Evolutionary conservation across 176 grass and related monocot species (phyloP).

Genomic region (Elymus sibiricus): DNA sequence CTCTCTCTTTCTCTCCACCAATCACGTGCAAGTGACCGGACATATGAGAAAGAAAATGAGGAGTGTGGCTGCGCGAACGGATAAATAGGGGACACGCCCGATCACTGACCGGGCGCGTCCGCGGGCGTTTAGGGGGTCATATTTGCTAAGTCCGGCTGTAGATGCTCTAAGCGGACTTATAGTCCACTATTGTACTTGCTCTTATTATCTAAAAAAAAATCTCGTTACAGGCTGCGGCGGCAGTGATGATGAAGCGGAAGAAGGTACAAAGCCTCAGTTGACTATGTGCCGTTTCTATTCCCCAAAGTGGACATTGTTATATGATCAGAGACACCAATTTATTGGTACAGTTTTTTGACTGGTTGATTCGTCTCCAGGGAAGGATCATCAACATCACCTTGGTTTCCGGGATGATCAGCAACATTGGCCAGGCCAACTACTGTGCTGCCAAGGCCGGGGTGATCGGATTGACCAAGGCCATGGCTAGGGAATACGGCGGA

Average conservation of each 20-base stretch:
- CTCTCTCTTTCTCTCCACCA: too few relatives aligned
- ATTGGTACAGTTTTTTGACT: neutral
- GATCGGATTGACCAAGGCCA: slow-evolving; percentile 84
- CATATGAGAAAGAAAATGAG: too few relatives aligned
- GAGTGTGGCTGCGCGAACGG: too few relatives aligned
- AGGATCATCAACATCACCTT: slow-evolving; percentile 88
- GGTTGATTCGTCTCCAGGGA: slow-evolving; percentile 43
- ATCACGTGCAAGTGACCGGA: too few relatives aligned
- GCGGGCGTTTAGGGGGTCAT: too few relatives aligned
- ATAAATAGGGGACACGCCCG: too few relatives aligned
- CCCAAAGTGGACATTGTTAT: too few relatives aligned
- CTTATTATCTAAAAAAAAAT: slow-evolving; percentile 2
- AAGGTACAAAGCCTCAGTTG: slow-evolving; percentile 32
- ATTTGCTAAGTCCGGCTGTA: too few relatives aligned
- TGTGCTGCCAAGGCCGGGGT: slow-evolving; percentile 91
- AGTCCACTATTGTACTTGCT: too few relatives aligned
- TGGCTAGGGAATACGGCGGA: slow-evolving; percentile 87
- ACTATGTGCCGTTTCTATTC: too few relatives aligned
- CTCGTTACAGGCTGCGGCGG: slow-evolving; percentile 56
- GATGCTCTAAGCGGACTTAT: too few relatives aligned
- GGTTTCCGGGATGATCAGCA: slow-evolving; percentile 80
- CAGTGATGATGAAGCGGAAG: slow-evolving; percentile 78
- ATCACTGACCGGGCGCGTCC: too few relatives aligned
- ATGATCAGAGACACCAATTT: neutral
- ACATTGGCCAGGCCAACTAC: slow-evolving; percentile 85